These are phyloP conservation scores for Mrakia gelida DNA, from an alignment of 768 basidiomycete species.

Conservation along the genomic window DNA sequence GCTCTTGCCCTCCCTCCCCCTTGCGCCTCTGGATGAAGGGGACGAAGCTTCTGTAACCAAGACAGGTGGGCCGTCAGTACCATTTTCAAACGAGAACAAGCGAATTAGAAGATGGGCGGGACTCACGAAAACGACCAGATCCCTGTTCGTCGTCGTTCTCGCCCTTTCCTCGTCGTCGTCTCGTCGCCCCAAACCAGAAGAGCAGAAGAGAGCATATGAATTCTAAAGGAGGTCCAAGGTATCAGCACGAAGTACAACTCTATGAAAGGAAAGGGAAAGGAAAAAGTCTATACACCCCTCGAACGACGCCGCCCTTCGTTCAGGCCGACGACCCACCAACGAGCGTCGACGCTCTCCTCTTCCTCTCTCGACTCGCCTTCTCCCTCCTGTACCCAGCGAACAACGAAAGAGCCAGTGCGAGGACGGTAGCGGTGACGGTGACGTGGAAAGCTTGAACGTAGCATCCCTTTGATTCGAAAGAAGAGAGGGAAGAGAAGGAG, in stretches of 20 bases:
- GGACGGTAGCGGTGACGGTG: background rate
- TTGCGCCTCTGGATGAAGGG: background rate
- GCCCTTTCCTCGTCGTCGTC: background rate
- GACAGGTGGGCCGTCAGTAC: background rate
- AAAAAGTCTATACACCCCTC: background rate
- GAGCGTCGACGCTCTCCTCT: slow-evolving; percentile 1
- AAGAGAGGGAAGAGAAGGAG: background rate
- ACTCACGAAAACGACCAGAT: background rate
- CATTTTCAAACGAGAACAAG: background rate
- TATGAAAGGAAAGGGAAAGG: background rate
- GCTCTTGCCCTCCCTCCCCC: background rate
- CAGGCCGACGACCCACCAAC: background rate
- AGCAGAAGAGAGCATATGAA: background rate
- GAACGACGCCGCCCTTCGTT: background rate
- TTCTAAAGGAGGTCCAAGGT: background rate
- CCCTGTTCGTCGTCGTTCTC: background rate
- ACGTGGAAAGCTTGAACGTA: slow-evolving; percentile 28
- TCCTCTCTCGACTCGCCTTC: slow-evolving; percentile 14
- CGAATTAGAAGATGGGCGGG: too few species aligned
- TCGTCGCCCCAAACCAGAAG: background rate
- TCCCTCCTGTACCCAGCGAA: slow-evolving; percentile 29
- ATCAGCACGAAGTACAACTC: background rate
- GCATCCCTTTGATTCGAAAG: slow-evolving; percentile 15
- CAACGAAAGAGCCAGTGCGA: slow-evolving; percentile 28
- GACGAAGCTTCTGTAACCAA: too few species aligned